Evolutionary conservation across 352 stramenopile genomes (phyloP).

Genomic region (Pythium brassicae): DNA sequence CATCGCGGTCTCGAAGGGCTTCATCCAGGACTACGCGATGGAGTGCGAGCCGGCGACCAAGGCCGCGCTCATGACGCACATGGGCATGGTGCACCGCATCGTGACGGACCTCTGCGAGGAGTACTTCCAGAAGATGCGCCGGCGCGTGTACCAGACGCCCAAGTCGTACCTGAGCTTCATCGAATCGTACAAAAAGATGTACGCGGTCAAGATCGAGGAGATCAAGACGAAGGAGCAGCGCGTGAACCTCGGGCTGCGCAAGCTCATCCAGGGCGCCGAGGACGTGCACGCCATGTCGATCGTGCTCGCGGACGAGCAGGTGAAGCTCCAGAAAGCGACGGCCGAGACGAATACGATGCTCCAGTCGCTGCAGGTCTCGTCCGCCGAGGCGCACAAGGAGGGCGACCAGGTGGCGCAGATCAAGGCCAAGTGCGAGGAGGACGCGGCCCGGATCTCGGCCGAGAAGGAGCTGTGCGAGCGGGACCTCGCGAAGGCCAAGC

Average conservation of each 20-base stretch:
- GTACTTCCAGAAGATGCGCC: conserved; percentile 97
- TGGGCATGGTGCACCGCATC: conserved; percentile 98
- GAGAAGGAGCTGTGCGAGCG: conserved; percentile 95
- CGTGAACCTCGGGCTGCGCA: conserved; percentile 96
- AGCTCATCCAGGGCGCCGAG: conserved; percentile 96
- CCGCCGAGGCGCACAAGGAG: conserved; percentile 96
- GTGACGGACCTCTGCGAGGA: conserved; percentile 97
- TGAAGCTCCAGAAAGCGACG: conserved; percentile 96
- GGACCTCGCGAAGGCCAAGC: conserved; percentile 97
- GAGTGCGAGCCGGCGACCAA: conserved; percentile 89
- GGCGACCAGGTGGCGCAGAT: conserved; percentile 95
- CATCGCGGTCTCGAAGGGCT: conserved; percentile 95
- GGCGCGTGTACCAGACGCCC: conserved; percentile 97
- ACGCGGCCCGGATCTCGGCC: conserved; percentile 91
- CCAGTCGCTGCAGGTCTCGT: conserved; percentile 94
- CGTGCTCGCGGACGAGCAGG: conserved; percentile 94
- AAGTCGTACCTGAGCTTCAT: conserved; percentile 99
- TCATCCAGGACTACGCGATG: conserved; percentile 96
- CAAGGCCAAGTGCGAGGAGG: conserved; percentile 96
- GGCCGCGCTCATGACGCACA: conserved; percentile 94
- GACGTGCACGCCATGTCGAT: conserved; percentile 97
- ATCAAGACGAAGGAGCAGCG: conserved; percentile 96
- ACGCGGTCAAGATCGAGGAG: conserved; percentile 91
- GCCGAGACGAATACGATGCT: conserved; percentile 98
- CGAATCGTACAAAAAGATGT: conserved; percentile 97